Conservation (phyloP, 495 filamentous ascomycete species). For the Annulohypoxylon moriforme region DNA sequence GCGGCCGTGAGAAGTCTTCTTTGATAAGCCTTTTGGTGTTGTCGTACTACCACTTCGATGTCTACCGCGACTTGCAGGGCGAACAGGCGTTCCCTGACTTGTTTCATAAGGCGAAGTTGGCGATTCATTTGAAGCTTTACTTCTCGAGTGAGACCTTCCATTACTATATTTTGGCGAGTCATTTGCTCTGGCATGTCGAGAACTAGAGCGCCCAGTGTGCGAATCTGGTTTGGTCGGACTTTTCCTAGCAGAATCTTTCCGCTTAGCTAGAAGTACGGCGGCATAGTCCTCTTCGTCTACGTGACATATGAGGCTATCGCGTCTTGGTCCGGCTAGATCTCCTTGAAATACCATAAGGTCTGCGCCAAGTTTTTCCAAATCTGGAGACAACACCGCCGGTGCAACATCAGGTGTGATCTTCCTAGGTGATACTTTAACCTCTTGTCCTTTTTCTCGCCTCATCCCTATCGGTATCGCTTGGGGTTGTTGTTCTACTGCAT, state of each 20-base stretch:
- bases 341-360: constrained; percentile 42
- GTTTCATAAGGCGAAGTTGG: constrained; percentile 3
- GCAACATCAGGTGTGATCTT: constrained; percentile 2
- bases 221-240: constrained; percentile 15
- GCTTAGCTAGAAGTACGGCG: constrained; percentile 18
- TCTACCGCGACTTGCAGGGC: constrained; percentile 32
- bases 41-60: constrained; percentile 19
- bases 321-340: constrained; percentile 23
- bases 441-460: neutral
- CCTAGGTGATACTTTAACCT: neutral
- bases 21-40: constrained; percentile 15
- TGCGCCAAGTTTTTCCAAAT: constrained; percentile 38
- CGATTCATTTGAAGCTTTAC: constrained; percentile 12
- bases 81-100: constrained; percentile 1
- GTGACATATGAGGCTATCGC: constrained; percentile 39
- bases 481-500: neutral
- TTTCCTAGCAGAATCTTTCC: constrained; percentile 19
- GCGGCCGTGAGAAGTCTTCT: constrained; percentile 11
- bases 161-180: constrained; percentile 3
- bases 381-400: constrained; percentile 10
- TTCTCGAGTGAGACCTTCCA: constrained; percentile 31
- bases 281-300: constrained; percentile 41
- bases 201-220: constrained; percentile 4
- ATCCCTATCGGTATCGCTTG: neutral
- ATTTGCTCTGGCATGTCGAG: constrained; percentile 19